These are phyloP conservation scores for Musa troglodytarum DNA, from an alignment of 176 grass and related monocot genomes.

Conservation along the genomic window DNA sequence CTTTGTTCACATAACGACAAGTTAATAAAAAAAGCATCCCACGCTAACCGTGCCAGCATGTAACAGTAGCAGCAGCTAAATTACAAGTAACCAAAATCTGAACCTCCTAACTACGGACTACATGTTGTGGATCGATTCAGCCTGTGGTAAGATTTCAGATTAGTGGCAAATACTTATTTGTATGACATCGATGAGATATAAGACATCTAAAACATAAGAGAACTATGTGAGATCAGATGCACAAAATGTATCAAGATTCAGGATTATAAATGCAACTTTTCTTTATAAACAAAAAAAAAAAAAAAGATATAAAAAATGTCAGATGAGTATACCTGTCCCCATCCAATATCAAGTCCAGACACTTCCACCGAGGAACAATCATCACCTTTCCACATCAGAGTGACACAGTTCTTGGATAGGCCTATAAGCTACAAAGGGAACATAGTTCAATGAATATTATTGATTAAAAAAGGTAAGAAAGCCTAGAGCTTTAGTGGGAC, in stretches of 20 bases:
- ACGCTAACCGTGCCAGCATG: no score
- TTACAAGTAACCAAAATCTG: background rate
- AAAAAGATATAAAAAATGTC: background rate
- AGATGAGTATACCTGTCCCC: slow-evolving; percentile 61
- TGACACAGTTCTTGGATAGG: slow-evolving; percentile 47
- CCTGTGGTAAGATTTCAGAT: no score
- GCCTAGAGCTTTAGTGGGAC: background rate
- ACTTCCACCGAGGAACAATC: slow-evolving; percentile 76
- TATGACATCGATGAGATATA: no score
- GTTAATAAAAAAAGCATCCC: no score
- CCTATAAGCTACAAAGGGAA: slow-evolving; percentile 65
- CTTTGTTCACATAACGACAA: no score
- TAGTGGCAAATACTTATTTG: no score
- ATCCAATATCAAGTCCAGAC: slow-evolving; percentile 92
- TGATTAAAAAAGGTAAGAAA: background rate
- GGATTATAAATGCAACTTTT: background rate
- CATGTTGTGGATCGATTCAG: no score
- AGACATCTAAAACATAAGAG: no score
- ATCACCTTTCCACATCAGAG: slow-evolving; percentile 62
- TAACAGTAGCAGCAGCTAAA: background rate
- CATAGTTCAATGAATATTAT: slow-evolving; percentile 14
- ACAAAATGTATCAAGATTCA: no score
- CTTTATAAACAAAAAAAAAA: background rate
- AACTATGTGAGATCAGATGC: no score
- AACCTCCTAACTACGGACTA: background rate